A percentile compares a stretch with the other conserved stretches of the same genome.
Evolutionary conservation across 352 stramenopile species (phyloP).

Genomic region (Phytophthora pini): DNA sequence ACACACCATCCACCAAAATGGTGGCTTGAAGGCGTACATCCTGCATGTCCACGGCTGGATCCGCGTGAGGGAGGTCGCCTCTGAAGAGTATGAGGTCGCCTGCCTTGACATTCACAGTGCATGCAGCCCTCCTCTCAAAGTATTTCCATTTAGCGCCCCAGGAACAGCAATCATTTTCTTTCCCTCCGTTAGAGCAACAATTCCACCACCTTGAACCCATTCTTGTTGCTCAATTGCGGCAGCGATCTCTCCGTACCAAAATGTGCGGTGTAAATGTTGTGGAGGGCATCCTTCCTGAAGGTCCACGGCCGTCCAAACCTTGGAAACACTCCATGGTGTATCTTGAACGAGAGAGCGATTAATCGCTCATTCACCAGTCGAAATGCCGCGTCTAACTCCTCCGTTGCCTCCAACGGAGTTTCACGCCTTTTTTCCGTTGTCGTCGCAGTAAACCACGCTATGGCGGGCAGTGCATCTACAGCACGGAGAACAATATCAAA

Average conservation of each 20-base stretch:
- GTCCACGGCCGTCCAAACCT: background rate
- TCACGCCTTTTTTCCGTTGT: background rate
- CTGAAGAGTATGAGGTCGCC: background rate
- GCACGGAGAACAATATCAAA: background rate
- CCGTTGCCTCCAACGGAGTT: background rate
- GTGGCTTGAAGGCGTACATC: background rate
- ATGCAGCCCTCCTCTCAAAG: background rate
- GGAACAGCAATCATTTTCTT: background rate
- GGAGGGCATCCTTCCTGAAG: background rate
- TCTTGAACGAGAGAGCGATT: background rate
- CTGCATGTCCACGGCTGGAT: background rate
- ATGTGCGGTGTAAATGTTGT: background rate
- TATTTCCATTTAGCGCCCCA: background rate
- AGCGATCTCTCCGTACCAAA: background rate
- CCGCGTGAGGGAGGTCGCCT: background rate
- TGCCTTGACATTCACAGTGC: background rate
- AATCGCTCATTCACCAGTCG: background rate
- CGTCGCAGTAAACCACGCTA: background rate
- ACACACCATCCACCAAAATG: background rate
- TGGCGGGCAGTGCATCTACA: background rate
- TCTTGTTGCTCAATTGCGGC: background rate
- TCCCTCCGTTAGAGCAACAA: background rate
- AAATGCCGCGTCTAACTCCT: background rate
- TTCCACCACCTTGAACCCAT: background rate
- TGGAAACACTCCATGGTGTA: background rate